Evolutionary conservation across 225 moss, liverwort and hornwort genomes (phyloP).

Genomic region (Ulota crispa): DNA sequence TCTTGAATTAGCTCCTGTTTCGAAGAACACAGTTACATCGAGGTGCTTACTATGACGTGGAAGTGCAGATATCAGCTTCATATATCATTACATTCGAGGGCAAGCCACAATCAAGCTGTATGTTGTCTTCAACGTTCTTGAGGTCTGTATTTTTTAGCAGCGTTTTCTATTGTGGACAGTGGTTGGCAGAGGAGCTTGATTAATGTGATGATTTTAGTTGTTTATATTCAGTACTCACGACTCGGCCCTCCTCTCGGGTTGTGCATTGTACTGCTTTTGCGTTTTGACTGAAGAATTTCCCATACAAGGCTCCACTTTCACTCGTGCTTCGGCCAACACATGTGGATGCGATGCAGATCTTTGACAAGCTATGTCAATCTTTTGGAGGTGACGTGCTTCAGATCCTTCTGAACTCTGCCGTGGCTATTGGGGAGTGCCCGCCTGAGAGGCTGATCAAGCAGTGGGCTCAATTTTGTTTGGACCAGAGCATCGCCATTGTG

Average conservation of each 20-base stretch:
- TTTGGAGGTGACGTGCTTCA: conserved; percentile 96
- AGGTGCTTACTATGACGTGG: conserved; percentile 19
- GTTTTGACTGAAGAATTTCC: neutral
- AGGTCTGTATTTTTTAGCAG: conserved; percentile 55
- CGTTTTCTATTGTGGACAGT: neutral
- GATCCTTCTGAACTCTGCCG: conserved; percentile 91
- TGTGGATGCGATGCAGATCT: conserved; percentile 70
- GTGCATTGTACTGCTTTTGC: neutral
- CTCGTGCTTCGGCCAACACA: neutral
- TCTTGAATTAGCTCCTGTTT: conserved; percentile 1
- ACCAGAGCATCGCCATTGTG: conserved; percentile 83
- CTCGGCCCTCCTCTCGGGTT: neutral
- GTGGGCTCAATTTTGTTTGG: conserved; percentile 76
- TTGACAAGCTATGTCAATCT: conserved; percentile 98
- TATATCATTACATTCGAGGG: conserved; percentile 96
- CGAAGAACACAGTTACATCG: neutral
- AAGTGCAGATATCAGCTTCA: conserved; percentile 92
- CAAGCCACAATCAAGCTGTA: conserved; percentile 95
- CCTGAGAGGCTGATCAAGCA: conserved; percentile 65
- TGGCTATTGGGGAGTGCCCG: conserved; percentile 67
- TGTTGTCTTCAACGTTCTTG: conserved; percentile 96
- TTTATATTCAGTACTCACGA: conserved; percentile 10
- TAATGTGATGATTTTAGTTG: neutral
- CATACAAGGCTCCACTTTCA: neutral
- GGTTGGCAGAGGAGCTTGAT: neutral